Conservation (phyloP, 2,329 filamentous ascomycete genomes). For the Penicillium sp. region DNA sequence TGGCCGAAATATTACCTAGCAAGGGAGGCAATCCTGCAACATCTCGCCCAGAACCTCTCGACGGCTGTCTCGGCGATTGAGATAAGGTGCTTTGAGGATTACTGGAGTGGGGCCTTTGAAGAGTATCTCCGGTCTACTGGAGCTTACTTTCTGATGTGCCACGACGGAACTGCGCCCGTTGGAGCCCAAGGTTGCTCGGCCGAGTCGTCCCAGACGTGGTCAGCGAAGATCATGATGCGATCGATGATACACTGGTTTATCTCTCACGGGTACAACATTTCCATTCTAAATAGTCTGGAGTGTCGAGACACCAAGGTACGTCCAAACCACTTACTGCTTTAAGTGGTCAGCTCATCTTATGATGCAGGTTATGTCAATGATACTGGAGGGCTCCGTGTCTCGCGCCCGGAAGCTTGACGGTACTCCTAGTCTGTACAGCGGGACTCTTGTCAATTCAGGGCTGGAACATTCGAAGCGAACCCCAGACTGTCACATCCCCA, state of each 20-base stretch:
- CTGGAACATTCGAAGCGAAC: background rate
- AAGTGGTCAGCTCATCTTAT: background rate
- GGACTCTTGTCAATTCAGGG: no score
- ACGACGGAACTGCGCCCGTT: slow-evolving; percentile 58
- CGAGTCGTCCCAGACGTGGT: background rate
- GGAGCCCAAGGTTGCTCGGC: background rate
- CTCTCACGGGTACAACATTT: slow-evolving; percentile 62
- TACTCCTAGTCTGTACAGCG: background rate
- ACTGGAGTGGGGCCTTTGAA: slow-evolving; percentile 54
- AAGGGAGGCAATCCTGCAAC: slow-evolving; percentile 67
- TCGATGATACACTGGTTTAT: slow-evolving; percentile 62
- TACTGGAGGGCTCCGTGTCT: slow-evolving; percentile 23
- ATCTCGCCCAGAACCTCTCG: slow-evolving; percentile 58
- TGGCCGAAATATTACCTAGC: slow-evolving; percentile 64
- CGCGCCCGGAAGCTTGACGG: slow-evolving; percentile 3
- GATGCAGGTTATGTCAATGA: slow-evolving; percentile 26
- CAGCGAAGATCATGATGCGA: slow-evolving; percentile 41
- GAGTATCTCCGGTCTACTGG: slow-evolving; percentile 60
- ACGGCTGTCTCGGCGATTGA: slow-evolving; percentile 43
- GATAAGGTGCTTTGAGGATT: slow-evolving; percentile 22
- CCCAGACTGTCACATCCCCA: no score
- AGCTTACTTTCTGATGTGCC: slow-evolving; percentile 71
- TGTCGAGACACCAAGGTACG: slow-evolving; percentile 67
- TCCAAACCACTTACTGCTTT: background rate
- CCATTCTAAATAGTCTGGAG: slow-evolving; percentile 66